Evolutionary conservation across 805 yeast species (phyloP).

Genomic region (Jamesozyma gamospora): DNA sequence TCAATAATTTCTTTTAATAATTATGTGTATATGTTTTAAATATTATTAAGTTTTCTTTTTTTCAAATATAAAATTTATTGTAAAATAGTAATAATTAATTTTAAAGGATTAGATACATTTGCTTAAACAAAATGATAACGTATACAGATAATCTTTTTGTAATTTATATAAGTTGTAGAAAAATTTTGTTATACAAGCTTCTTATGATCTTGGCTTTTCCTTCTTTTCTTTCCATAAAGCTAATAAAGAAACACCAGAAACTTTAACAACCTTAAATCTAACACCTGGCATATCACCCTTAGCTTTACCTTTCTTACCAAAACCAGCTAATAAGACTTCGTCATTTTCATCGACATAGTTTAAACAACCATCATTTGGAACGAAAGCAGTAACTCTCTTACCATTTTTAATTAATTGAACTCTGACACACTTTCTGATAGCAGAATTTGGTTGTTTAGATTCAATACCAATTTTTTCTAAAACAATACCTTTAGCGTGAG

Average conservation of each 20-base stretch:
- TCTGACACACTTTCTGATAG: conserved; percentile 99
- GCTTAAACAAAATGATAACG: conserved; percentile 4
- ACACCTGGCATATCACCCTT: conserved; percentile 99
- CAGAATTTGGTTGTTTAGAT: conserved; percentile 99
- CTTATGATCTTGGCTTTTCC: conserved; percentile 99
- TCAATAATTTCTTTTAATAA: no score
- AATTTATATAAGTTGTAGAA: neutral
- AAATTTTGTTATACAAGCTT: conserved; percentile 1
- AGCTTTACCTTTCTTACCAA: conserved; percentile 99
- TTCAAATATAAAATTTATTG: neutral
- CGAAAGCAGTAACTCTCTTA: conserved; percentile 99
- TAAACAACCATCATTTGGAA: conserved; percentile 99
- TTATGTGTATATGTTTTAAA: no score
- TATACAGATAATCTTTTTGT: conserved; percentile 3
- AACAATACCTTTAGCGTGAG: conserved; percentile 99
- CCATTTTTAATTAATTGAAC: conserved; percentile 99
- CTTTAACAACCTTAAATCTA: conserved; percentile 99
- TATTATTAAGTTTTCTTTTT: no score
- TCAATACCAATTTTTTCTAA: conserved; percentile 99
- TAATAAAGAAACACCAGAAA: conserved; percentile 98
- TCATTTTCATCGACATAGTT: conserved; percentile 99
- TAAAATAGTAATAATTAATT: neutral
- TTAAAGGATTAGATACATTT: conserved; percentile 1
- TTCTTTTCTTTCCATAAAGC: conserved; percentile 99
- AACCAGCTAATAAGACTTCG: conserved; percentile 99